These are phyloP conservation scores for Candida fluviatilis DNA, from an alignment of 805 yeast species.

Conservation along the genomic window DNA sequence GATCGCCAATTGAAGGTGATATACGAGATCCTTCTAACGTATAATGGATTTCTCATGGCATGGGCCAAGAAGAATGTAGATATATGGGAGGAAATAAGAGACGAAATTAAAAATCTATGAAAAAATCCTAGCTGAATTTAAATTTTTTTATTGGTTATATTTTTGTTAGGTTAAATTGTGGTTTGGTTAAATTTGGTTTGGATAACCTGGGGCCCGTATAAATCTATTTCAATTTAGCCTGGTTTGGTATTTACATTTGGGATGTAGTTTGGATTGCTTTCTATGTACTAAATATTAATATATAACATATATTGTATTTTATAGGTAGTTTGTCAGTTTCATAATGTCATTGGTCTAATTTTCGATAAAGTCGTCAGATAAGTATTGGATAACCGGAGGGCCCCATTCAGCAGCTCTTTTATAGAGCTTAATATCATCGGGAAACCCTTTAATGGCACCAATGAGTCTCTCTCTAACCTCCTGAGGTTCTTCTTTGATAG, in stretches of 20 bases:
- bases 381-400: conserved; percentile 46
- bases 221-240: too few species aligned
- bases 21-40: conserved; percentile 47
- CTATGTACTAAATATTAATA: background rate
- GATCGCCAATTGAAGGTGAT: conserved; percentile 47
- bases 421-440: conserved; percentile 54
- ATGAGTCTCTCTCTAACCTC: conserved; percentile 47
- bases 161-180: too few species aligned
- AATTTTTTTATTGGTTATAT: too few species aligned
- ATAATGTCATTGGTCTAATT: background rate
- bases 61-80: conserved; percentile 70
- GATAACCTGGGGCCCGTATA: too few species aligned
- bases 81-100: conserved; percentile 61
- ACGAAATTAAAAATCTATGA: conserved; percentile 28
- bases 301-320: too few species aligned
- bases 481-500: conserved; percentile 25
- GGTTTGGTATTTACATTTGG: too few species aligned
- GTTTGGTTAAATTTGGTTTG: too few species aligned
- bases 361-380: conserved; percentile 9
- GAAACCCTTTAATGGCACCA: conserved; percentile 63
- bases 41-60: conserved; percentile 51
- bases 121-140: too few species aligned
- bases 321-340: too few species aligned
- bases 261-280: background rate
- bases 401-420: conserved; percentile 70